Conservation (phyloP, 768 basidiomycete species). For the Termitomyces sp. region DNA sequence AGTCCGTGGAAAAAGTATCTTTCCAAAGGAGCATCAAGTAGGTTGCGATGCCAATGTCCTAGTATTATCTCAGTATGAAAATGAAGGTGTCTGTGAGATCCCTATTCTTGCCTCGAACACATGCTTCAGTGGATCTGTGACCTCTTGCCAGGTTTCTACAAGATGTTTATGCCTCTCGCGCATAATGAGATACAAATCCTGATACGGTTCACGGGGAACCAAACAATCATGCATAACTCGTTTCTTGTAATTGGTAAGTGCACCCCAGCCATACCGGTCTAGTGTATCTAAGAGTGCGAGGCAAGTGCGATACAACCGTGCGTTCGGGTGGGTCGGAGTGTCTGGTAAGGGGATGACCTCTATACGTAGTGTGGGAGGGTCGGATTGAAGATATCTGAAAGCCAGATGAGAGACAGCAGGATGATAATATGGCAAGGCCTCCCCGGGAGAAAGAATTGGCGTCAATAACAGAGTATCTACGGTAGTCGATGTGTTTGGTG, state of each 20-base stretch:
- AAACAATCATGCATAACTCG: constrained; percentile 80
- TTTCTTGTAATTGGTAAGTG: constrained; percentile 78
- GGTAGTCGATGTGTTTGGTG: background rate
- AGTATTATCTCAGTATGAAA: background rate
- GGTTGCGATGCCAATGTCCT: constrained; percentile 95
- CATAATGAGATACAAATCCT: constrained; percentile 86
- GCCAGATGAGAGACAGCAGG: constrained; percentile 78
- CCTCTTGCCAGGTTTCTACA: constrained; percentile 71
- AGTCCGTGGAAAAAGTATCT: constrained; percentile 40
- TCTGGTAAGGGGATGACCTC: constrained; percentile 51
- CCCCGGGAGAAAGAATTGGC: constrained; percentile 42
- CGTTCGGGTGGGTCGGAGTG: constrained; percentile 43
- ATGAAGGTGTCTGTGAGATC: background rate
- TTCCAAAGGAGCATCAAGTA: constrained; percentile 93
- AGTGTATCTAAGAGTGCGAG: constrained; percentile 76
- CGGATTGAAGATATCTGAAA: constrained; percentile 57
- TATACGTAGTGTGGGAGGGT: constrained; percentile 40
- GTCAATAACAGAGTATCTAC: constrained; percentile 48
- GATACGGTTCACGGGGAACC: constrained; percentile 72
- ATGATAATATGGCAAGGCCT: constrained; percentile 81
- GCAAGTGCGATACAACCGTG: constrained; percentile 76
- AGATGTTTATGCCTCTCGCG: constrained; percentile 79
- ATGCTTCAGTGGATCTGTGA: constrained; percentile 84
- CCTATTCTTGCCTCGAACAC: constrained; percentile 67
- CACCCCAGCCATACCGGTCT: constrained; percentile 88